phyloP scores from a whole-genome alignment of 257 asterid genomes.

The Salvia rosmarinus region DNA sequence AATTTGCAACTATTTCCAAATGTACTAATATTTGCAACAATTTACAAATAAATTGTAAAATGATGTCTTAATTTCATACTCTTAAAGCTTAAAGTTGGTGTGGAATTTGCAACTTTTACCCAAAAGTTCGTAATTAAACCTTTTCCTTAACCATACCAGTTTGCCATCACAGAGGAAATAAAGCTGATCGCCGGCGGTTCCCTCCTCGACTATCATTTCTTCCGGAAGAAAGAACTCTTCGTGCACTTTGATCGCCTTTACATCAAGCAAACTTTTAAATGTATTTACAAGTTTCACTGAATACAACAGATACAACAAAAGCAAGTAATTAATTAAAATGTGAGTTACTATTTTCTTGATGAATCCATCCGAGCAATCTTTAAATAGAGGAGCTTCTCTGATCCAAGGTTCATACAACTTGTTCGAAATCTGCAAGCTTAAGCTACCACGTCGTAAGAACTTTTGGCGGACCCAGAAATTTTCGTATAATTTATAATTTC shows the following conservation, averaged over 20 bases:
- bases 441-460: neutral
- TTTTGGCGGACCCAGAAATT: no score
- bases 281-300: neutral
- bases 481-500: neutral
- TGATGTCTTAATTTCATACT: no score
- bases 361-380: slow-evolving; percentile 62
- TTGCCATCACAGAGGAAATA: slow-evolving; percentile 66
- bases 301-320: no score
- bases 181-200: slow-evolving; percentile 56
- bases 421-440: slow-evolving; percentile 57
- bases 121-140: no score
- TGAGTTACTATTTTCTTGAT: slow-evolving; percentile 66
- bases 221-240: slow-evolving; percentile 79
- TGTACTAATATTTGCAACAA: no score
- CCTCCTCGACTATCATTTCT: slow-evolving; percentile 67
- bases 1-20: no score
- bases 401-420: slow-evolving; percentile 53
- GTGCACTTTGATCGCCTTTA: slow-evolving; percentile 57
- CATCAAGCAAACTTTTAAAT: neutral
- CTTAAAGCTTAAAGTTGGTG: no score
- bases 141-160: slow-evolving; percentile 50
- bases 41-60: no score
- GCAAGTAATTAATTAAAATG: no score
- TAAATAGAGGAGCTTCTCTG: slow-evolving; percentile 57
- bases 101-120: no score